Percentiles rank a stretch among this genome's conserved stretches.
These are phyloP conservation scores for Peronospora destructor DNA, from an alignment of 352 stramenopile genomes.

Conservation along the genomic window DNA sequence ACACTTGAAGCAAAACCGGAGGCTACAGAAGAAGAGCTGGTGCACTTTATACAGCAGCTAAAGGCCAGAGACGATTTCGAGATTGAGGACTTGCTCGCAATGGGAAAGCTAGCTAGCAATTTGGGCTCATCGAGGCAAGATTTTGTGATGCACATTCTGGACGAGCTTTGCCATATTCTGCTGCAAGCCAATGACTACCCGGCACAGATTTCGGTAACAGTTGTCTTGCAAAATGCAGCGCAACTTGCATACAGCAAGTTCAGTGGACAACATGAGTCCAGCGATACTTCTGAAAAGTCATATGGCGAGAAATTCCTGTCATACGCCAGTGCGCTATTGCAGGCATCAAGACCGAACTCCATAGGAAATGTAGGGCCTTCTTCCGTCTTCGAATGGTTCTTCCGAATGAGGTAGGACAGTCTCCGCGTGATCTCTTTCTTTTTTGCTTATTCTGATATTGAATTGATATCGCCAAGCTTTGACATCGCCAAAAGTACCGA, in stretches of 20 bases:
- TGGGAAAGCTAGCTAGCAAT: constrained; percentile 38
- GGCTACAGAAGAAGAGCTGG: constrained; percentile 10
- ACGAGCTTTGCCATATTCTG: constrained; percentile 38
- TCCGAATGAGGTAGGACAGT: constrained; percentile 51
- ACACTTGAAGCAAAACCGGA: constrained; percentile 20
- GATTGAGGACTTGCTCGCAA: constrained; percentile 47
- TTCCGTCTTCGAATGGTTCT: constrained; percentile 72
- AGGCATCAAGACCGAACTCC: constrained; percentile 13
- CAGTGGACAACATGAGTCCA: constrained; percentile 7
- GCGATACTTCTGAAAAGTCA: constrained; percentile 3
- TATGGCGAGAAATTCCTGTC: constrained; percentile 37
- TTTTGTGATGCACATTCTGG: constrained; percentile 41
- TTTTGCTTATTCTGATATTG: background rate
- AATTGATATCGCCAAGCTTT: constrained; percentile 38
- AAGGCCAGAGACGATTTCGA: constrained; percentile 56
- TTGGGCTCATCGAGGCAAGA: constrained; percentile 25
- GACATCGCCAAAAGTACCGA: constrained; percentile 58
- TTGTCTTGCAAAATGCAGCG: constrained; percentile 64
- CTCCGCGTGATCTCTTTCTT: background rate
- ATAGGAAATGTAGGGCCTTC: constrained; percentile 26
- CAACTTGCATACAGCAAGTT: constrained; percentile 45
- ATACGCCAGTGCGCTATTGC: constrained; percentile 39
- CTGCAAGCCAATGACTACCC: constrained; percentile 9
- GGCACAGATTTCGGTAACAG: constrained; percentile 23
- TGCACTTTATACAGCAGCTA: constrained; percentile 31